Percentiles rank a stretch among this genome's conserved stretches.
phyloP scores from a whole-genome alignment of 1,284 basidiomycete species.

The Cutaneotrichosporon spelunceum region DNA sequence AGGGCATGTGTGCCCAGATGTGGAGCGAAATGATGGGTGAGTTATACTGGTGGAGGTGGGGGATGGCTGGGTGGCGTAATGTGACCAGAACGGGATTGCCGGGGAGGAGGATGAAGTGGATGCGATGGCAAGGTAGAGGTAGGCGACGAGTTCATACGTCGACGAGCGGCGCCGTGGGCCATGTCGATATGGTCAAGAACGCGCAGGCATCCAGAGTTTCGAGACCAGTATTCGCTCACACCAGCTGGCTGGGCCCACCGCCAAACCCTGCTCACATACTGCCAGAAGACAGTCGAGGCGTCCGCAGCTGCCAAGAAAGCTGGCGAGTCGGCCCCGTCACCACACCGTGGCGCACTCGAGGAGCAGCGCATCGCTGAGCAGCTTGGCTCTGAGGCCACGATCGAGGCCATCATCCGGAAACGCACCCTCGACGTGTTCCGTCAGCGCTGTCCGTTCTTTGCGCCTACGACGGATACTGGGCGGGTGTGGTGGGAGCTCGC shows the following conservation, averaged over 20 bases:
- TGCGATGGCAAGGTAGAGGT: too few relatives aligned
- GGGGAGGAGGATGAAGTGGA: too few relatives aligned
- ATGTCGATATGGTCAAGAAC: too few relatives aligned
- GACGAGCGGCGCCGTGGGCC: too few relatives aligned
- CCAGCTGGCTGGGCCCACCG: conserved; percentile 79
- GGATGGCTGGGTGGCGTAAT: not conserved
- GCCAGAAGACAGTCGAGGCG: conserved; percentile 66
- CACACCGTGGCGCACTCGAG: conserved; percentile 58
- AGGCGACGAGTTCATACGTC: too few relatives aligned
- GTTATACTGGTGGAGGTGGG: conserved; percentile 34
- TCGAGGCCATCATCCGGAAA: conserved; percentile 74
- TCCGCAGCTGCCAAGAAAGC: conserved; percentile 58
- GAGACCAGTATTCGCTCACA: conserved; percentile 1
- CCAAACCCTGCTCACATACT: conserved; percentile 73
- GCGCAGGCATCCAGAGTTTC: too few relatives aligned
- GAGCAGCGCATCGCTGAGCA: conserved; percentile 76
- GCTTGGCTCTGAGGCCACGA: conserved; percentile 70
- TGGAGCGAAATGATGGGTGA: conserved; percentile 79
- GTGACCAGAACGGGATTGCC: not conserved
- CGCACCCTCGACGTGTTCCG: conserved; percentile 77
- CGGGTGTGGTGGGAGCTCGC: conserved; percentile 67
- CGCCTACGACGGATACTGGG: conserved; percentile 62
- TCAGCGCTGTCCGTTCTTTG: conserved; percentile 76
- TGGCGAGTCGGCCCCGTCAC: conserved; percentile 12
- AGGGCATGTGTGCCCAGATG: conserved; percentile 69